These are phyloP conservation scores for Odonthalia washingtoniensis DNA, from an alignment of 31 red algal genomes.

Conservation along the genomic window DNA sequence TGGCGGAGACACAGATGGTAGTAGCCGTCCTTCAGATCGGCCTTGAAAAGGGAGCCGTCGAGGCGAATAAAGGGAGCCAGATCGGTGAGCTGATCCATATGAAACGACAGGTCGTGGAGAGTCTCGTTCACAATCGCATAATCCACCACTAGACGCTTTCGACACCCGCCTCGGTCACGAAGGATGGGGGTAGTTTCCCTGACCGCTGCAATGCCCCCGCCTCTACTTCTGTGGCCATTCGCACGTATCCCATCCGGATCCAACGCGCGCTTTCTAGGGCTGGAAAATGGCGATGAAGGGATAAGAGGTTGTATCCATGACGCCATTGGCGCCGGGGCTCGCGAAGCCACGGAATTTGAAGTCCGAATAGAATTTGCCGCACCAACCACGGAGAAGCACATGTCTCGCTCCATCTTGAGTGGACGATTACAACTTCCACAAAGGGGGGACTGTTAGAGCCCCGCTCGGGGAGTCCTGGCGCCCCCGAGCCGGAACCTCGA, in stretches of 20 bases:
- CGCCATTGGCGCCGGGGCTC: neutral
- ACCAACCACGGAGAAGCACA: constrained; percentile 21
- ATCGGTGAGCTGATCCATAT: constrained; percentile 30
- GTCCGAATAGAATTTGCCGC: constrained; percentile 31
- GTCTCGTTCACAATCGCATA: constrained; percentile 25
- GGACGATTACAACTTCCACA: neutral
- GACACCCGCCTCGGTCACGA: constrained; percentile 14
- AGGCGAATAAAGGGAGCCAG: constrained; percentile 31
- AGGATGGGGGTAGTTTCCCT: neutral
- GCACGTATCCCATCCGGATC: neutral
- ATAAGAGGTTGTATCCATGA: neutral
- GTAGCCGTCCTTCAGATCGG: constrained; percentile 32
- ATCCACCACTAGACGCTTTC: constrained; percentile 33
- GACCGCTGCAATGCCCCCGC: neutral
- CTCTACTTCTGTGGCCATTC: neutral
- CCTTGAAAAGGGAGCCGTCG: constrained; percentile 20
- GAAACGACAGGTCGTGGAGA: neutral
- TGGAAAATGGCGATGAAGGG: neutral
- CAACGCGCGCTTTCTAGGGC: neutral
- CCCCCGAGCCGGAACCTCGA: too few species aligned
- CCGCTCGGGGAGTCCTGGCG: too few species aligned
- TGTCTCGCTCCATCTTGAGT: neutral
- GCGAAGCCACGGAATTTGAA: constrained; percentile 16
- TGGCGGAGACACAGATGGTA: constrained; percentile 40
- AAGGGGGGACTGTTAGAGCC: too few species aligned